phyloP scores from a whole-genome alignment of 2,329 filamentous ascomycete species.

The Sporothrix variecibatus region DNA sequence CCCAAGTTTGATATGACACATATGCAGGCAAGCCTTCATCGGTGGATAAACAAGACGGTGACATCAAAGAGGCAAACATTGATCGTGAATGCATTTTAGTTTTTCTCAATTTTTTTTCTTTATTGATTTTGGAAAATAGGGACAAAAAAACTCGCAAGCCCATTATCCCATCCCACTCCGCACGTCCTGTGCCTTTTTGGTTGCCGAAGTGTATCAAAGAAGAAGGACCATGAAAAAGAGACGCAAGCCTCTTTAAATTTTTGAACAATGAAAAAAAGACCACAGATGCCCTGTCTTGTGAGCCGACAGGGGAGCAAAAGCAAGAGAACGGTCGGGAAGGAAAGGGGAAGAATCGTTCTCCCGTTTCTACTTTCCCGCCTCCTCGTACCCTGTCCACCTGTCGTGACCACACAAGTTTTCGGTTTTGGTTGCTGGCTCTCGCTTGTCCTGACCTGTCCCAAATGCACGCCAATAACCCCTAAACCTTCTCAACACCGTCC shows the following conservation, averaged over 20 bases:
- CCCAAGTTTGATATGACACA: background rate
- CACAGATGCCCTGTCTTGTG: constrained; percentile 19
- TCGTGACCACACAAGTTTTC: background rate
- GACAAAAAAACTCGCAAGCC: constrained; percentile 22
- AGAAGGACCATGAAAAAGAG: constrained; percentile 20
- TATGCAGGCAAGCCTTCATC: background rate
- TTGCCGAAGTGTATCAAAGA: constrained; percentile 20
- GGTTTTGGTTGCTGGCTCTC: constrained; percentile 18
- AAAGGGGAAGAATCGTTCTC: background rate
- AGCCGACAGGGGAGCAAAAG: background rate
- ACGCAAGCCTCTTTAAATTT: constrained; percentile 5
- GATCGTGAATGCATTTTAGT: background rate
- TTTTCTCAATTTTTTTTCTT: constrained; percentile 23
- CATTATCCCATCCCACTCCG: constrained; percentile 21
- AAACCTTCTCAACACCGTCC: constrained; percentile 2
- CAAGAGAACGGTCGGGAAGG: background rate
- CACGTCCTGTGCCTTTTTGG: constrained; percentile 17
- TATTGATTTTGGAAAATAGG: constrained; percentile 19
- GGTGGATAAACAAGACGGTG: no score
- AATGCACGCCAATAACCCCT: constrained; percentile 25
- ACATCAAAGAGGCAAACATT: background rate
- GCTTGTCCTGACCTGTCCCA: constrained; percentile 21
- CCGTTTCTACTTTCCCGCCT: background rate
- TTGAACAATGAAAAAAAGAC: constrained; percentile 20
- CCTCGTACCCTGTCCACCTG: background rate